Conservation (phyloP, 139 green algal species). For the Micractinium conductrix region DNA sequence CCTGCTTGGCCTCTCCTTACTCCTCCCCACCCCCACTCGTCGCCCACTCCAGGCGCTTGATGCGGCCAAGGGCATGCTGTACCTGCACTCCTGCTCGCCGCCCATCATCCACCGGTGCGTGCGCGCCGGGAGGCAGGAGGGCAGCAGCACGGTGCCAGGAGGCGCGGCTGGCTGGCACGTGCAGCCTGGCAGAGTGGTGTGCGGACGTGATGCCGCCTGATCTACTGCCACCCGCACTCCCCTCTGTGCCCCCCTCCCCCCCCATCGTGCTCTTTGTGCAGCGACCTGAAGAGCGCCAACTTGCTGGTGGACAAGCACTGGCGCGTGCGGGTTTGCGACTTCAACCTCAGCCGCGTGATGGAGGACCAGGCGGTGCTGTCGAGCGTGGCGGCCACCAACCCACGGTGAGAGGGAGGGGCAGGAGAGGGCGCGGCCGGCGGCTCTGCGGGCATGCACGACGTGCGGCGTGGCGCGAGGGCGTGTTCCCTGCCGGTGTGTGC, state of each 20-base stretch:
- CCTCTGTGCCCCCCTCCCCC: neutral
- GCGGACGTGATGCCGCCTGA: too few species aligned
- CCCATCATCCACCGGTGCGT: constrained; percentile 60
- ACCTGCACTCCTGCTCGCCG: constrained; percentile 62
- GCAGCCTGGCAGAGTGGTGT: too few species aligned
- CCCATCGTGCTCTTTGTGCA: neutral
- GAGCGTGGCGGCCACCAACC: constrained; percentile 60
- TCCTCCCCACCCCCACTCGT: neutral
- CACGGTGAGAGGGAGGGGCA: too few species aligned
- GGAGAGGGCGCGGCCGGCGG: too few species aligned
- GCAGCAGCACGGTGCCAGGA: neutral
- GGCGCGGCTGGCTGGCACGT: neutral
- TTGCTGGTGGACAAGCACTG: constrained; percentile 70
- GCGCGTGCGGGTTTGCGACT: constrained; percentile 63
- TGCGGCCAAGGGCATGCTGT: constrained; percentile 68
- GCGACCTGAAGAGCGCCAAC: constrained; percentile 27
- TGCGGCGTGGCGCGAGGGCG: too few species aligned
- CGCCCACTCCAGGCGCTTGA: constrained; percentile 41
- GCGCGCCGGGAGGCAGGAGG: neutral
- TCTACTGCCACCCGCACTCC: too few species aligned
- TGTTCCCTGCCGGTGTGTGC: too few species aligned
- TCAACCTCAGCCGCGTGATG: constrained; percentile 65
- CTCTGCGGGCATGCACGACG: too few species aligned
- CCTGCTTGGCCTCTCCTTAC: neutral
- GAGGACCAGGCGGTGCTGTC: constrained; percentile 56